Conservation (phyloP, 2,329 filamentous ascomycete genomes). For the Colletotrichum endophyticum region DNA sequence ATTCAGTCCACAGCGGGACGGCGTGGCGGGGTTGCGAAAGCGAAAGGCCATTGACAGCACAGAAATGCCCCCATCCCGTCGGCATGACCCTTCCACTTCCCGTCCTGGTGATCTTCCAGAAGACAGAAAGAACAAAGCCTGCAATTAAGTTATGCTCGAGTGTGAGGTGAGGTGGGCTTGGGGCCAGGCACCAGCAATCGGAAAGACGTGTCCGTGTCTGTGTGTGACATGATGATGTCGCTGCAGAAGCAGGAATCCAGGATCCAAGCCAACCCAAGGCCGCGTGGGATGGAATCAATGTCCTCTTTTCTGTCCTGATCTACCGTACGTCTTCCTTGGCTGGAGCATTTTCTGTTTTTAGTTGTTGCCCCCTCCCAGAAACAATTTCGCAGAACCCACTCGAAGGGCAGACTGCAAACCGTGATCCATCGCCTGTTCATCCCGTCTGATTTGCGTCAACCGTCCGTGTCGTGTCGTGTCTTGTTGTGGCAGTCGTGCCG, state of each 20-base stretch:
- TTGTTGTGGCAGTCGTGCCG: neutral
- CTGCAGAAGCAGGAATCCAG: neutral
- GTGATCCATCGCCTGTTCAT: constrained; percentile 3
- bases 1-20: neutral
- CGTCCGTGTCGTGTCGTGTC: neutral
- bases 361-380: neutral
- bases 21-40: neutral
- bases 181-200: neutral
- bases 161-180: neutral
- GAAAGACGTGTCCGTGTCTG: neutral
- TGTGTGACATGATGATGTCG: neutral
- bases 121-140: neutral
- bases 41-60: neutral
- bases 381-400: neutral
- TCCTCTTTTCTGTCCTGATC: neutral
- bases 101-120: neutral
- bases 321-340: neutral
- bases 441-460: neutral
- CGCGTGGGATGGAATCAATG: neutral
- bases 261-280: neutral
- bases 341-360: neutral
- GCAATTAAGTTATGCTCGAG: neutral
- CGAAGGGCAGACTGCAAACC: neutral
- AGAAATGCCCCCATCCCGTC: neutral
- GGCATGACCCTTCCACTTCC: neutral